Evolutionary conservation across 176 grass and related monocot genomes (phyloP).

Genomic region (Alloteropsis semialata): DNA sequence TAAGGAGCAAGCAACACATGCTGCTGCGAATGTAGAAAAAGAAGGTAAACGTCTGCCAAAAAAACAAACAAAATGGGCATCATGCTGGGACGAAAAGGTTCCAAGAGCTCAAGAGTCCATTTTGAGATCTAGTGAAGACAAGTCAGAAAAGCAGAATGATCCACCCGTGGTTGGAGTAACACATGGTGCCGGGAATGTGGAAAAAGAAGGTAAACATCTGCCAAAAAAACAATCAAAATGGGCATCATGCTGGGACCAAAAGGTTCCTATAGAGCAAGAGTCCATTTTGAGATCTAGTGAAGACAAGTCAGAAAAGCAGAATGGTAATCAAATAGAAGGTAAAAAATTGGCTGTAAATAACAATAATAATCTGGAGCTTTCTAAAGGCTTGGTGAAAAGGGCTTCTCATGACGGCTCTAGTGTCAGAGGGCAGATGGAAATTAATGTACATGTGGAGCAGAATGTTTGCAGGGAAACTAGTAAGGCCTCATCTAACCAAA

Average conservation of each 20-base stretch:
- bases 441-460: conserved; percentile 16
- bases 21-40: conserved; percentile 30
- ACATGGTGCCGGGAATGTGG: conserved; percentile 15
- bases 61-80: conserved; percentile 14
- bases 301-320: conserved; percentile 18
- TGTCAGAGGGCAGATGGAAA: conserved; percentile 16
- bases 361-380: conserved; percentile 18
- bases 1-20: conserved; percentile 26
- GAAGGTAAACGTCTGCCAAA: background rate
- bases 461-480: conserved; percentile 25
- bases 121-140: conserved; percentile 16
- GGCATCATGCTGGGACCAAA: conserved; percentile 31
- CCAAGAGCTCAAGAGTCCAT: conserved; percentile 15
- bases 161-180: no score
- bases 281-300: conserved; percentile 11
- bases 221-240: background rate
- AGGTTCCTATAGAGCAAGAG: conserved; percentile 10
- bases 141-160: no score
- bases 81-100: conserved; percentile 28
- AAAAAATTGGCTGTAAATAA: background rate
- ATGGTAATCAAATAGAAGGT: conserved; percentile 26
- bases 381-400: conserved; percentile 13
- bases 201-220: conserved; percentile 24
- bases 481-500: conserved; percentile 28
- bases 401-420: background rate